Conservation (phyloP, 75 land plant genomes). For the Picea glauca region DNA sequence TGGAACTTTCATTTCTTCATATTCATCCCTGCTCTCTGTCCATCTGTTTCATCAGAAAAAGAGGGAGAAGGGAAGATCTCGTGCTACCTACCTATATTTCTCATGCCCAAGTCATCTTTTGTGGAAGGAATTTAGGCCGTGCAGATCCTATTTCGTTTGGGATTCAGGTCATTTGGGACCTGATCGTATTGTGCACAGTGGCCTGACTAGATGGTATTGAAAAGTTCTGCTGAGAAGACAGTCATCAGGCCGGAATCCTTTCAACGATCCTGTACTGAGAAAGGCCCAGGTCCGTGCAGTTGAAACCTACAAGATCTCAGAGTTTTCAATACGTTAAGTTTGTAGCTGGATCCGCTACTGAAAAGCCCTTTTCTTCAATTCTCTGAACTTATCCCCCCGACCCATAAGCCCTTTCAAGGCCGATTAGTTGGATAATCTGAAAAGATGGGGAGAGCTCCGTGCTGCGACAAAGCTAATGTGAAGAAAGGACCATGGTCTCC, state of each 20-base stretch:
- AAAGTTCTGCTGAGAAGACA: slow-evolving; percentile 4
- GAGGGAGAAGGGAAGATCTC: no score
- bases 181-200: neutral
- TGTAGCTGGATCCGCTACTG: no score
- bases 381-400: no score
- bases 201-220: neutral
- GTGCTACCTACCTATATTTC: no score
- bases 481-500: slow-evolving; percentile 73
- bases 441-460: slow-evolving; percentile 50
- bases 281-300: neutral
- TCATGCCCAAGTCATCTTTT: no score
- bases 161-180: neutral
- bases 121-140: no score
- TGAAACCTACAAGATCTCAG: neutral
- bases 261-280: neutral
- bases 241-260: neutral
- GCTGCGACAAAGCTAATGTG: slow-evolving; percentile 61
- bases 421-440: no score
- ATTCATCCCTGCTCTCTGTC: no score
- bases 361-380: no score
- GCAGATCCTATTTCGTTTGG: slow-evolving; percentile 3
- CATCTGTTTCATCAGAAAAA: no score
- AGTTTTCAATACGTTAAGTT: no score
- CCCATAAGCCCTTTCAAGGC: no score
- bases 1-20: neutral